Conservation (phyloP, 192 early-diverging fungal genomes). For the Podila clonocystis region DNA sequence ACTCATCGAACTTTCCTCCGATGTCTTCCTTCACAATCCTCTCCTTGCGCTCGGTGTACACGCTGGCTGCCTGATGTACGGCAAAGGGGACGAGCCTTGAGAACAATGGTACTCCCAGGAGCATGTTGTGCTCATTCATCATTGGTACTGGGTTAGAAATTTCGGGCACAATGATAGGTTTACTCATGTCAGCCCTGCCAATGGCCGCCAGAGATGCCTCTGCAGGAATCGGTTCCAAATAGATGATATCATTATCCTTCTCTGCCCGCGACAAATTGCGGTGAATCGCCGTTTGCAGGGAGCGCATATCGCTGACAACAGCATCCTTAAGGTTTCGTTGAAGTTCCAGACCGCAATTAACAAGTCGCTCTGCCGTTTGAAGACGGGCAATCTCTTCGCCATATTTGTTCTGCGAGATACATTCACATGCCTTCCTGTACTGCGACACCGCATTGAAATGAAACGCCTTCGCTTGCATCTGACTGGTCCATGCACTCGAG, state of each 20-base stretch:
- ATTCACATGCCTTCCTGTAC: constrained; percentile 79
- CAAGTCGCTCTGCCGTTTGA: constrained; percentile 58
- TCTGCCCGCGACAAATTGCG: constrained; percentile 70
- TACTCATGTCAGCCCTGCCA: constrained; percentile 76
- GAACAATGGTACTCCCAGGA: constrained; percentile 81
- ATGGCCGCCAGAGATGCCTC: constrained; percentile 68
- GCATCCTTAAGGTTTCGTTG: constrained; percentile 49
- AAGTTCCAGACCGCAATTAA: constrained; percentile 55
- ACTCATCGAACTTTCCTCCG: constrained; percentile 69
- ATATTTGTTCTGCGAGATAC: constrained; percentile 75
- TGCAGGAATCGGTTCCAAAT: constrained; percentile 81
- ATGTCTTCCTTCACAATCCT: constrained; percentile 76
- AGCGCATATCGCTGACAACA: constrained; percentile 52
- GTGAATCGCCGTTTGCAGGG: constrained; percentile 58
- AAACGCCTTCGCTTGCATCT: constrained; percentile 77
- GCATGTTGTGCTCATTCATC: constrained; percentile 60
- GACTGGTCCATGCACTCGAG: constrained; percentile 69
- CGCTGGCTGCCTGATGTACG: constrained; percentile 88
- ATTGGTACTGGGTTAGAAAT: constrained; percentile 73
- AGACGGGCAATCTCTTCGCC: constrained; percentile 90
- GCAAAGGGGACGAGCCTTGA: constrained; percentile 89
- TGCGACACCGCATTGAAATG: constrained; percentile 85
- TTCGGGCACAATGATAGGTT: constrained; percentile 62
- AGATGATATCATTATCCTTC: constrained; percentile 94
- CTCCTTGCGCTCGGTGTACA: constrained; percentile 88